These are phyloP conservation scores for Orbilia ellipsospora DNA, from an alignment of 2,329 filamentous ascomycete genomes.

Conservation along the genomic window DNA sequence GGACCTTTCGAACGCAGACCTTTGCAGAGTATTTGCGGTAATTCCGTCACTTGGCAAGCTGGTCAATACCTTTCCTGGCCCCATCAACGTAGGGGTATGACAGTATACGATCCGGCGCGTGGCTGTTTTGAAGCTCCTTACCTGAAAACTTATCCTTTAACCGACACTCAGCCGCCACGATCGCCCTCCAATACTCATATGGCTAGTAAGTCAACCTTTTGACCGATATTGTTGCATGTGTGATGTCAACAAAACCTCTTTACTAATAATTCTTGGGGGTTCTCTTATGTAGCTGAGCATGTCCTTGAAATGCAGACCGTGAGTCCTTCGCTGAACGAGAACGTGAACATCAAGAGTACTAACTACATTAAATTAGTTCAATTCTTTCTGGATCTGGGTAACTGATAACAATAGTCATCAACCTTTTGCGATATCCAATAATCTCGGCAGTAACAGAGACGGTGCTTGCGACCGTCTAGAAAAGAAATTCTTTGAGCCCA, in stretches of 20 bases:
- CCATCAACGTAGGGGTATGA: conserved; percentile 33
- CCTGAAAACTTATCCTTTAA: conserved; percentile 25
- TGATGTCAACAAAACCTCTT: neutral
- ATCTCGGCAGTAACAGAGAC: neutral
- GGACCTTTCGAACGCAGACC: conserved; percentile 20
- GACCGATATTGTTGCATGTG: neutral
- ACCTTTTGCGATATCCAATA: conserved; percentile 32
- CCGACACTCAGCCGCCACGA: conserved; percentile 19
- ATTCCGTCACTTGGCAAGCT: conserved; percentile 14
- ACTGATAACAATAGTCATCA: conserved; percentile 20
- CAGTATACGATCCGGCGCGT: conserved; percentile 21
- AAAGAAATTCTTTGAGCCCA: neutral
- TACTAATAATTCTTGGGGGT: neutral
- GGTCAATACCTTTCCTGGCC: conserved; percentile 21
- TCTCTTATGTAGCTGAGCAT: neutral
- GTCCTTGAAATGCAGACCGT: neutral
- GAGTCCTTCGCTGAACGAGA: neutral
- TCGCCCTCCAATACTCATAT: conserved; percentile 7
- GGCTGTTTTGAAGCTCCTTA: conserved; percentile 34
- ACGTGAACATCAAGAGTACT: conserved; percentile 16
- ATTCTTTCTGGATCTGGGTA: conserved; percentile 33
- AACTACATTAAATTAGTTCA: conserved; percentile 29
- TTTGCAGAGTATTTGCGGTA: neutral
- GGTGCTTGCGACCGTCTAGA: neutral
- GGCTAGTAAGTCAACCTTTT: conserved; percentile 21